Evolutionary conservation across 345 rosid species (phyloP), one percentile per base, ranked within the genome.

Genomic region (Eucalyptus polyanthemos): DNA sequence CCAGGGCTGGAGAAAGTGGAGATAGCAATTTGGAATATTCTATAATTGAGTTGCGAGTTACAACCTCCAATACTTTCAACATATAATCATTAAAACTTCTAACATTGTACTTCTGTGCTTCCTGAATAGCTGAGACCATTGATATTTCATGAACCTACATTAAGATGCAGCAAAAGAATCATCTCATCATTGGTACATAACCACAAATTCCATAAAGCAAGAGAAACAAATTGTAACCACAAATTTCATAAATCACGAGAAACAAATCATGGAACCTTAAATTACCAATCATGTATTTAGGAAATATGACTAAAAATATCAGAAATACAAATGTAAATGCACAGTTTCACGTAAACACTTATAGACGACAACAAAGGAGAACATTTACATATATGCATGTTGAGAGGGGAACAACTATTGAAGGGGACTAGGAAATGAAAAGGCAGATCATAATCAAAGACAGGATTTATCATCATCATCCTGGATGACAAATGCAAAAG

Each of bases 21-120:
- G 50, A 49, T 49, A 49, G 50, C 50, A 49, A 49, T 49, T 49
- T 49, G 50, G 50, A 49, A 49, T 49, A 13, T 49, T 49, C 50
- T 49, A 49, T 49, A 49, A 49, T 49, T 49, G 50, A 49, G 50
- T 49, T 49, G 5, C 50, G 15, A 49, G 50, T 49, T 34, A 97
- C 90, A 72, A 98, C 99, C 99, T 97, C 97, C 92, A 95, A 90
- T 69, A 97, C 97, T 92, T 94, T 95, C 96, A 98, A 93, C 99
- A 97, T 97, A 92, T 97, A 94, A 92, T 97, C 99, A 93, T 95
- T 95, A 88, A 97, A 98, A 92, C 97, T 97, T 93, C 96, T 93
- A 83, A 96, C 90, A 60, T 95, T 98, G 92, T 98, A 99, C 93
- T 95, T 96, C 89, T 97, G 99, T 88, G 99, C 98, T 96, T 97